These are phyloP conservation scores for Phyllosticta ampelicida DNA, from an alignment of 2,329 filamentous ascomycete species.

Conservation along the genomic window DNA sequence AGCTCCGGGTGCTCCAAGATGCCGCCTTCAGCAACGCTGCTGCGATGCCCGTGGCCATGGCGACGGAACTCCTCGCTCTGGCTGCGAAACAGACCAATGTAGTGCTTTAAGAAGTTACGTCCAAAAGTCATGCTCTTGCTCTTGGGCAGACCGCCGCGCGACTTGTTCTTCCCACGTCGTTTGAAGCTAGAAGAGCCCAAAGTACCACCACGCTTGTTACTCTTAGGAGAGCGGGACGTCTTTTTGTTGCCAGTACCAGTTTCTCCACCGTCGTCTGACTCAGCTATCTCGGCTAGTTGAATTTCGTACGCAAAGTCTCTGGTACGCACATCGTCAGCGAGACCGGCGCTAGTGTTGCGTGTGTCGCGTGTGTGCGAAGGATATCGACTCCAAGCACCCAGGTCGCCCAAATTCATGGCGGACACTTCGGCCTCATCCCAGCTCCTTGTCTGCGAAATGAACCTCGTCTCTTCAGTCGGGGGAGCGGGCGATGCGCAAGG, in stretches of 20 bases:
- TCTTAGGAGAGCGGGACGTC: constrained; percentile 2
- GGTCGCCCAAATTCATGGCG: constrained; percentile 1
- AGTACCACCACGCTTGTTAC: background rate
- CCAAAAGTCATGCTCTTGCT: constrained; percentile 33
- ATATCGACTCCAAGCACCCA: constrained; percentile 36
- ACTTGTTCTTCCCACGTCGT: constrained; percentile 4
- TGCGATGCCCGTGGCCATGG: constrained; percentile 35
- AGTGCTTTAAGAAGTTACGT: constrained; percentile 32
- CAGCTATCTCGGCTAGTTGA: constrained; percentile 15
- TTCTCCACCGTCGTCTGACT: constrained; percentile 19
- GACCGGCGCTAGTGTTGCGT: constrained; percentile 30
- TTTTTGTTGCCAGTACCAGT: constrained; percentile 16
- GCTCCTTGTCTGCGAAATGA: background rate
- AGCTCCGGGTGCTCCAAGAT: constrained; percentile 37
- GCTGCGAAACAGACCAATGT: constrained; percentile 32
- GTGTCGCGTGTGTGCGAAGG: constrained; percentile 35
- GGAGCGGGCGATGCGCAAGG: background rate
- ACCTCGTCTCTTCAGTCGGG: background rate
- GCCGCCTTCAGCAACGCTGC: constrained; percentile 31
- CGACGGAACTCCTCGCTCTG: constrained; percentile 28
- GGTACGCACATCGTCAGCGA: constrained; percentile 27
- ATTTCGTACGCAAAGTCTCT: constrained; percentile 33
- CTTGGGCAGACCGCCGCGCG: constrained; percentile 15
- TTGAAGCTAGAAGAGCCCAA: background rate
- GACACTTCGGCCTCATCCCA: background rate